These are phyloP conservation scores for Cerrena zonata DNA, from an alignment of 1,284 basidiomycete genomes.

Conservation along the genomic window DNA sequence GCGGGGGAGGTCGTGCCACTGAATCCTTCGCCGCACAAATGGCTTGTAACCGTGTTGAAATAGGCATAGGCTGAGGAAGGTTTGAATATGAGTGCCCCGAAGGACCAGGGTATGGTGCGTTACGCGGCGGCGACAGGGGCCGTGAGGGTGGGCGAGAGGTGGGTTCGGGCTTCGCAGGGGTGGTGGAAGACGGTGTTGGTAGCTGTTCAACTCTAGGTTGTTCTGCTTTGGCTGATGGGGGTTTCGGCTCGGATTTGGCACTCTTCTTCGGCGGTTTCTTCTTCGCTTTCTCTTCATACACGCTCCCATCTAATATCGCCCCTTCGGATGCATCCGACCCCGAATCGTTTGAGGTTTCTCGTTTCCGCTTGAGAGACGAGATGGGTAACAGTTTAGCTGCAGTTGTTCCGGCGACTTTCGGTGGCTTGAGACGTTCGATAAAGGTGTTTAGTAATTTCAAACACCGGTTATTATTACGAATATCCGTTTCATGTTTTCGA, in stretches of 20 bases:
- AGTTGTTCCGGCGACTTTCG: constrained; percentile 17
- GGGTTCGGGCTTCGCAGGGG: too few relatives aligned
- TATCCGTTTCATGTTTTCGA: constrained; percentile 35
- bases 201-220: not conserved
- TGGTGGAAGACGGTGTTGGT: not conserved
- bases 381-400: constrained; percentile 18
- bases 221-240: not conserved
- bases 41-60: not conserved
- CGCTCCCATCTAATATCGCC: too few relatives aligned
- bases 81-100: not conserved
- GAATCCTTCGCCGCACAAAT: not conserved
- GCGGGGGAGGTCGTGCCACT: too few relatives aligned
- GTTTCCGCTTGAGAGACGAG: not conserved
- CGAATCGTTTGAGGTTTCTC: constrained; percentile 6
- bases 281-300: constrained; percentile 4
- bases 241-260: too few relatives aligned
- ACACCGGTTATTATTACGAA: constrained; percentile 38
- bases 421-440: constrained; percentile 26
- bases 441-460: constrained; percentile 36
- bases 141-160: too few relatives aligned
- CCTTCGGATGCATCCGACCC: not conserved
- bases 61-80: not conserved
- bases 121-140: too few relatives aligned
- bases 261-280: too few relatives aligned
- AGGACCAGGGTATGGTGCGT: too few relatives aligned